Percentiles rank a stretch among this genome's conserved stretches.
These are phyloP conservation scores for Trichoderma aggressivum DNA, from an alignment of 2,329 filamentous ascomycete genomes.

Conservation along the genomic window DNA sequence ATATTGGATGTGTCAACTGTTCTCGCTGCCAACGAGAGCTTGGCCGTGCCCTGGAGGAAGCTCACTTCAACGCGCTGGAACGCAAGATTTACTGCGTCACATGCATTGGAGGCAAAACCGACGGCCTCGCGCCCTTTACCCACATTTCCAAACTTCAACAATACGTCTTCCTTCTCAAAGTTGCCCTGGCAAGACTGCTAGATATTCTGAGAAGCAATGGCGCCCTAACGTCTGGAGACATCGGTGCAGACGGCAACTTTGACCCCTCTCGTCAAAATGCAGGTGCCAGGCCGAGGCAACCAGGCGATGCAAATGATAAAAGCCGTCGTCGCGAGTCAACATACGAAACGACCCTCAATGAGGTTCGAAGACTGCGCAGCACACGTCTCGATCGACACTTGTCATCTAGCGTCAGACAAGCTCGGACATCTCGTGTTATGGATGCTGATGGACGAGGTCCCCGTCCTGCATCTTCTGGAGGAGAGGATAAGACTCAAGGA, in stretches of 20 bases:
- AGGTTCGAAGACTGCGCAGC: conserved; percentile 86
- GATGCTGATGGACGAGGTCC: conserved; percentile 62
- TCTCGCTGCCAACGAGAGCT: conserved; percentile 63
- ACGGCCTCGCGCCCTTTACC: conserved; percentile 56
- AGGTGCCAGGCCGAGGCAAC: conserved; percentile 66
- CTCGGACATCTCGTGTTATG: conserved; percentile 86
- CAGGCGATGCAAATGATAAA: conserved; percentile 53
- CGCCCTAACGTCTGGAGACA: conserved; percentile 74
- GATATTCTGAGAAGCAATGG: conserved; percentile 83
- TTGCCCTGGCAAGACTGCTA: conserved; percentile 84
- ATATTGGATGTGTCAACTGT: conserved; percentile 78
- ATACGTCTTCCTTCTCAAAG: conserved; percentile 88
- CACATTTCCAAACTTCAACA: conserved; percentile 84
- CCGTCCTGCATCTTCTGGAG: conserved; percentile 69
- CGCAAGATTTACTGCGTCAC: conserved; percentile 67
- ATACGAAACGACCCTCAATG: conserved; percentile 93
- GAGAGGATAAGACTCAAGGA: conserved; percentile 49
- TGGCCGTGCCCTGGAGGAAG: conserved; percentile 64
- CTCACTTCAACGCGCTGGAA: conserved; percentile 65
- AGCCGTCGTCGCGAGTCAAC: conserved; percentile 68
- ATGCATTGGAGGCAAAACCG: conserved; percentile 59
- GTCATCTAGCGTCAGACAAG: conserved; percentile 87
- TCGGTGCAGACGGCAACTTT: conserved; percentile 39
- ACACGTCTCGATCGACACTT: conserved; percentile 92
- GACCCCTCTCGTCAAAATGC: conserved; percentile 55